Base-by-base conservation (phyloP, 2,329 filamentous ascomycete genomes). In the Pseudocercospora macadamiae region DNA sequence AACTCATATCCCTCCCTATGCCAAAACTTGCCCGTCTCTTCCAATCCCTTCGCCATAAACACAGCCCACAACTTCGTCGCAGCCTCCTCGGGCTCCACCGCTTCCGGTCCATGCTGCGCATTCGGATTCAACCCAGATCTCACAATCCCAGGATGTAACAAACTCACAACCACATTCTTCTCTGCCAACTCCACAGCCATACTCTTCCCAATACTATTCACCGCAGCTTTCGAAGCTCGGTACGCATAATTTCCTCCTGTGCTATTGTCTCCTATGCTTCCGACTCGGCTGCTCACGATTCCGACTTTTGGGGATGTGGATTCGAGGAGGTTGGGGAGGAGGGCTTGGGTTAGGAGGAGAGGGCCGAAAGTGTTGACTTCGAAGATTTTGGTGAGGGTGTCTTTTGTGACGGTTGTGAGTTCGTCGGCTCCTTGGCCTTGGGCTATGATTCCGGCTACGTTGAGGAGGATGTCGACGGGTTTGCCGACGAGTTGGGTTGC, bases 121-220 rank as follows among this genome's bases (percentile, higher is more conserved):
- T 32, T 63, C 1, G 66, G 64, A 12, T 68, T 61, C 25, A 80
- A 52, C 23, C 69, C 72, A 2, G 74, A 78, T 60, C 70, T 75
- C 18, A 79, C 77, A 34, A 73, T 75, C 0, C 75, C 78, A 4
- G 79, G 78, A 65, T 81, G 78, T 62, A 81, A 59, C 25, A 80
- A 53, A 26, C 73, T 64, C 2, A 80, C 76, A 4, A 73, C 68
- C 3, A 80, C 71, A 7, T 74, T 73, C 55, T 75, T 73, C 2
- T 69, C 69, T 52, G 64, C 70, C 54, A 80, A 59, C 60, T 80
- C 77, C 51, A 79, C 64, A 2, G 76, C 71, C 65, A 80, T 59
- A 56, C 69, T 77, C 67, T 79, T 78, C 48, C 75, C 77, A 12
- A 81, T 66, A 34, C 70, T 73, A 60, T 80, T 79, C 25, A 80